Evolutionary conservation across 768 basidiomycete species (phyloP), one percentile per base, ranked within the genome.

Genomic region (Trametes villosa): DNA sequence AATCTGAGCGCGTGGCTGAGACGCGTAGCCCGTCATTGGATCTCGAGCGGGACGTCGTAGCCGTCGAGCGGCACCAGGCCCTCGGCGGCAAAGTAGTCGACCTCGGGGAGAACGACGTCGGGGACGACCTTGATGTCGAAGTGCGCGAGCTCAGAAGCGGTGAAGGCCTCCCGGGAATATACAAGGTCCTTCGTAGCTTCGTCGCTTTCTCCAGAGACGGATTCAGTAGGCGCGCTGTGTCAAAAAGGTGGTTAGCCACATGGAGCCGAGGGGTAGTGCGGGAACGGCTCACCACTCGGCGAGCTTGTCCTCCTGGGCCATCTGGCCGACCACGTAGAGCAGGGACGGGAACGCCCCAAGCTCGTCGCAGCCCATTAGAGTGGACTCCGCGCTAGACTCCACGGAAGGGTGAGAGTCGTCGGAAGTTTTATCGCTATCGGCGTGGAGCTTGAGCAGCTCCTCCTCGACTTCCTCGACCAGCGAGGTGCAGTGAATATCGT

Each of bases 111-210:
- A 11, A 24, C 20, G 38, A 31, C 29, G 29, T 20, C 15, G 4
- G 56, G 38, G 3, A 57, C 56, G 11, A 57, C 30, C 47, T 41
- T 57, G 47, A 57, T 57, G 13, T 49, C 47, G 47, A 31, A 57
- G 11, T 49, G 56, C 13, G 47, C 56, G 27, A 57, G 47, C 30
- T 57, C 56, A 3, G 36, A 20, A 1, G 47, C n/a, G 26, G 22
- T 15, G 7, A 40, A 9, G 8, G 17, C 38, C 47, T 57, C 56
- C 36, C 29, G 36, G n/a, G 56, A 34, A 13, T 41, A 31, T 7
- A 57, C 24, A 11, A 49, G n/a, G 8, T 49, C 47, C 24, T 31
- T 24, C 12, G 20, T 15, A 20, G 24, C 22, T 17, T 57, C 47
- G 38, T 27, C n/a, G 29, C 12, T 6, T 4, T 38, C 18, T 11